These are phyloP conservation scores for Fusarium sp. DNA, from an alignment of 2,329 filamentous ascomycete genomes.

Conservation along the genomic window DNA sequence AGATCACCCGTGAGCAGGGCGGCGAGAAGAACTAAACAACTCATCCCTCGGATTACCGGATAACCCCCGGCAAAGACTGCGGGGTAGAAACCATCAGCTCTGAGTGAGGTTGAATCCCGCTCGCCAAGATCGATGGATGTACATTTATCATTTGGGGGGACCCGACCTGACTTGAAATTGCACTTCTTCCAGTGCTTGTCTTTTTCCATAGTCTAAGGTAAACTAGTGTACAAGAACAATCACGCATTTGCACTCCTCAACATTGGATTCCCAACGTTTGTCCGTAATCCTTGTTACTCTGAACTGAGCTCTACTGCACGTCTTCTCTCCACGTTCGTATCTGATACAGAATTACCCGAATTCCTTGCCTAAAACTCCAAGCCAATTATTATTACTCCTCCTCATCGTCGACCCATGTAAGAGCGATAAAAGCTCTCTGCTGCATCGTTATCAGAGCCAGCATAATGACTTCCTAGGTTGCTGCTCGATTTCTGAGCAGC, in stretches of 20 bases:
- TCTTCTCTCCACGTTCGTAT: conserved; percentile 16
- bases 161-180: conserved; percentile 17
- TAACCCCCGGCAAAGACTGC: conserved; percentile 29
- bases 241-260: conserved; percentile 37
- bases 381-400: conserved; percentile 26
- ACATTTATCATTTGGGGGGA: conserved; percentile 12
- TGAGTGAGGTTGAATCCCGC: conserved; percentile 25
- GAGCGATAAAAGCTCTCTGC: conserved; percentile 92
- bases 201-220: conserved; percentile 40
- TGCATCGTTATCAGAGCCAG: conserved; percentile 72
- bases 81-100: conserved; percentile 22
- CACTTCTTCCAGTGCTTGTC: conserved; percentile 34
- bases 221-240: conserved; percentile 53
- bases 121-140: conserved; percentile 20
- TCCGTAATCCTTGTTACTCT: conserved; percentile 5
- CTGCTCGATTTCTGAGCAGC: conserved; percentile 83
- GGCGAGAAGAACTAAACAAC: conserved; percentile 69
- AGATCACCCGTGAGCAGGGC: conserved; percentile 77
- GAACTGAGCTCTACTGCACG: conserved; percentile 1
- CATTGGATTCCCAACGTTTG: conserved; percentile 14
- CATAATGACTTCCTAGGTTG: conserved; percentile 65
- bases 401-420: conserved; percentile 78
- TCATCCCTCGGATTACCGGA: conserved; percentile 27
- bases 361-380: conserved; percentile 41
- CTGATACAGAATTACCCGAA: conserved; percentile 23